Base-by-base conservation (phyloP, 1,284 basidiomycete species). In the Cutaneotrichosporon sp. region DNA sequence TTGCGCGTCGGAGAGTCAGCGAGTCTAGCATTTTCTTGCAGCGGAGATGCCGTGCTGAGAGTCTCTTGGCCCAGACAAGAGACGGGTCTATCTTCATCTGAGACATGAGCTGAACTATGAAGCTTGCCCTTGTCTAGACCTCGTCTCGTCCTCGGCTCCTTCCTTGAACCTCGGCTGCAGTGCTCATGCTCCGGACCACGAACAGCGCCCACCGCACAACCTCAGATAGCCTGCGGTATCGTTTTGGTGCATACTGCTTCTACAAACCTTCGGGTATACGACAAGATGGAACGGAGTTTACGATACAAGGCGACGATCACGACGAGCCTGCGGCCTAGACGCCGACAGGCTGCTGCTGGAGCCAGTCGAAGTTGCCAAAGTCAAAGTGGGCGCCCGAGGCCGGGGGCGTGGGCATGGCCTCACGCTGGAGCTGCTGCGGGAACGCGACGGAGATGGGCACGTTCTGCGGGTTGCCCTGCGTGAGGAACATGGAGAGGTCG, bases 381-480 rank as follows among this genome's bases (percentile, higher is more conserved):
- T 24, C 20, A 22, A 36, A 20, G 34, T 22, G 20, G 22, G 27
- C 53, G 4, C 34, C n/a, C 1, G 51, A 24, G n/a, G 33, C 50
- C 16, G 52, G n/a, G 27, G 20, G n/a, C 56, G 49, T 46, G 50
- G 64, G 59, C 6, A 42, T 42, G 18, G 38, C 38, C 38, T 42
- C 38, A 9, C 38, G 38, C 20, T 54, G 58, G n/a, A n/a, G n/a
- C 36, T 69, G 67, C 59, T 64, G 66, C n/a, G 71, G 69, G 63
- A 72, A 72, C 65, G 66, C 67, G 54, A 72, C 59, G 51, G 72
- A 60, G 42, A 69, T 69, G 14, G 70, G 69, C 46, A 73, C 61
- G 29, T 60, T 38, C 47, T 50, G 47, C n/a, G 36, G 50, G 49
- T 20, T 58, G 49, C 49, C 33, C 29, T 38, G 43, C 42, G 20